Base-by-base conservation (phyloP, 1,284 basidiomycete species). In the Chalciporus sp. region DNA sequence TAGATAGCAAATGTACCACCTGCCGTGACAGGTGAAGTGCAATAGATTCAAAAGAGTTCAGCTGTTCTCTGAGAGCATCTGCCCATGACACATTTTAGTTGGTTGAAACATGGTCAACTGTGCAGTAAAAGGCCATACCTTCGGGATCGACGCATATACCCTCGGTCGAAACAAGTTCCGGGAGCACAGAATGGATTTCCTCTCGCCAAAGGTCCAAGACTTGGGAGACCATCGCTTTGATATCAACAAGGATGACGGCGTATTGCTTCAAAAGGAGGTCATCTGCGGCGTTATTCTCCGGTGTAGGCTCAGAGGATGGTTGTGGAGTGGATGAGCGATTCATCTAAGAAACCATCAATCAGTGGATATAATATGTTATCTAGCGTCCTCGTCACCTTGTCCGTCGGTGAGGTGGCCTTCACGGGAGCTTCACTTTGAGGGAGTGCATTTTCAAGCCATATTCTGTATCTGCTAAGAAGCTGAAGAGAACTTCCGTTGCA, bases 391-490 rank as follows among this genome's bases (percentile, higher is more conserved):
- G 37, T 33, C 41, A 67, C 67, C 63, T 70, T 67, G 33, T 67
- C 66, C 42, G n/a, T 56, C 4, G 64, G 55, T n/a, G 72, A 59
- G 12, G 64, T 65, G 6, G 63, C 56, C 54, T 74, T 72, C 4
- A 60, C 47, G 7, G 65, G 58, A 6, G 66, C 53, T 37, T 83
- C 79, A 0, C 29, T 49, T 54, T 44, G 71, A 57, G 43, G 71
- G 60, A 54, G 77, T 74, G 48, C 81, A 61, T 56, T 70, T 77
- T 85, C 80, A 14, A 95, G 68, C 88, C 92, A 95, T 29, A 78
- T 82, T 53, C 75, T 82, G 66, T 92, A 95, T 53, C 94, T 81
- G 63, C 84, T 87, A 41, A 94, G 64, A 47, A 95, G 82, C 90
- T 93, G 55, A 43, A 37, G 50, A 52, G 26, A 6, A 44, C 59